Base-by-base conservation (phyloP, 2,329 filamentous ascomycete species). In the Fusarium keratoplasticum region DNA sequence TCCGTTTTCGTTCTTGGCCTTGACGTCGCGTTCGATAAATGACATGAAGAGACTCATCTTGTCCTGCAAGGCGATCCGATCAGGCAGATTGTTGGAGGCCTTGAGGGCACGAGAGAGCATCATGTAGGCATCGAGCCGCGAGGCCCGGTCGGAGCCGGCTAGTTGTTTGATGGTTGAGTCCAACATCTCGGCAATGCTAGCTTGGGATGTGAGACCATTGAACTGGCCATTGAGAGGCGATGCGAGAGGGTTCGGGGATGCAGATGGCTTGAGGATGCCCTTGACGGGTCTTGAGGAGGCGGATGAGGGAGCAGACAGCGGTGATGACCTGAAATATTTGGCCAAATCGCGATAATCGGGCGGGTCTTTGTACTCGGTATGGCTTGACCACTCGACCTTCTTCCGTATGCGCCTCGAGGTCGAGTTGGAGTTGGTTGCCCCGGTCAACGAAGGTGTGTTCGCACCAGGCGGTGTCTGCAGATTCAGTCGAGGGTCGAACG, bases 111-210 rank as follows among this genome's bases (percentile, higher is more conserved):
- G 89, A 35, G 93, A 90, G 52, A 99, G 86, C 78, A 93, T 93
- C 80, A 92, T 91, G 79, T 99, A 98, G 58, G 95, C 94, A 83
- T 99, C 96, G 35, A 96, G 83, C 75, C 93, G 93, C 14, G 90
- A 91, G 66, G 91, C 89, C 62, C 92, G 88, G 75, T 95, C 93
- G 33, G 90, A 86, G 25, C 93, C 91, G 40, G 93, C 93, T 57
- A 99, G 88, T 82, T 96, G 93, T 82, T 94, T 92, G 38, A 95
- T 89, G 6, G 95, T 91, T 1, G 94, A 97, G 76, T 97, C 94
- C 73, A 98, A 84, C 92, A 98, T 96, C 76, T 91, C 91, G 73
- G 89, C 88, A 66, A 98, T 91, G 42, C 89, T 92, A 52, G 88
- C 86, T 81, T 76, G 80, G 66, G 70, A 83, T 72, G 79, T 73